Base-by-base conservation (phyloP, 345 rosid species). In the Hibiscus trionum region DNA sequence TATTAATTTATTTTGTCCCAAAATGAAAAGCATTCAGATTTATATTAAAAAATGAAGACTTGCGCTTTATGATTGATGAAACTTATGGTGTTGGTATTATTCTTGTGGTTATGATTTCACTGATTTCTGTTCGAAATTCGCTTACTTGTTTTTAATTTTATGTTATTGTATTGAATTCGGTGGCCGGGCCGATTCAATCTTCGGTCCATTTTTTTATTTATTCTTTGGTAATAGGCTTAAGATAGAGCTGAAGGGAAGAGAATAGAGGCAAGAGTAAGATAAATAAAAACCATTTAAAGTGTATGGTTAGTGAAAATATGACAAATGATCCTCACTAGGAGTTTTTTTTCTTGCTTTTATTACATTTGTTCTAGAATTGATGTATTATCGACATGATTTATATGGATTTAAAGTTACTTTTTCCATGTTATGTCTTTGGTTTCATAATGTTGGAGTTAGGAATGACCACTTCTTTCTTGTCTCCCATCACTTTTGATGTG, bases 401-500 rank as follows among this genome's bases (percentile, higher is more conserved):
- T 42, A 11, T 46, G 3, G 55, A 46, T 65, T 46, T 16, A 62
- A 27, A 21, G 21, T 2, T 26, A 9, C 35, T 11, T 58, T 57
- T 52, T 47, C 47, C 47, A 35, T 67, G 31, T 52, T 69, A 24
- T 26, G 70, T 66, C 19, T 26, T 29, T 69, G 24, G 67, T 21
- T 66, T 74, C 53, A 24, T 69, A 52, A n/a, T 11, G 57, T 69
- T 61, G 57, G 70, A 44, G 27, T 26, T 59, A 55, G 50, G 69
- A 56, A 62, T 66, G 21, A 76, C 59, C 26, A n/a, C 55, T 50
- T 50, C 2, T 17, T 15, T 56, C 26, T 7, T 56, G 0, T 56
- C 1, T 12, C 5, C 69, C 11, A 1, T 42, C 12, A 75, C 74
- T 59, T 52, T 76, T 70, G 72, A 63, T 62, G 73, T 39, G 65